Evolutionary conservation across 1,284 basidiomycete genomes (phyloP), one percentile per base, ranked within the genome.

Genomic region (Moesziomyces sp.): DNA sequence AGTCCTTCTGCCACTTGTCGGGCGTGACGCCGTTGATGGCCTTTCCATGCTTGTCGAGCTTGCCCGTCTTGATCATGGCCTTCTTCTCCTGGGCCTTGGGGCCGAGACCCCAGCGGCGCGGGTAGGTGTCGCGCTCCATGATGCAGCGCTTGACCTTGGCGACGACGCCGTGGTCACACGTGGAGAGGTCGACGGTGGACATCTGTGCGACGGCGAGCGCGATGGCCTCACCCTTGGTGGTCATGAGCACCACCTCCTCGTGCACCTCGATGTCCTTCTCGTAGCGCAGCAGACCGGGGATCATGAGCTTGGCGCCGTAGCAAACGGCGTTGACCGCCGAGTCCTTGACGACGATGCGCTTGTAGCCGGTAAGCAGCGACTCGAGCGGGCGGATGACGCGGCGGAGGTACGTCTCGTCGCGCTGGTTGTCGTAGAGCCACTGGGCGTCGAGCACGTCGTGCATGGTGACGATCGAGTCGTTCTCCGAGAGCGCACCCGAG

Each of bases 231-330:
- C 95, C 97, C 88, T 99, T 99, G 49, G 97, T 99, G 58, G 97
- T 99, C 95, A 99, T 99, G 74, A 99, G 87, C 48, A 99, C 96
- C 50, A 99, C 92, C 86, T 99, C 97, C 86, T 99, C 97, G 85
- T 96, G 89, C 53, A 97, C 86, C 80, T 94, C 91, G 76, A 99
- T 99, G 84, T 96, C 95, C 47, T 91, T 90, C 86, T 99, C 95
- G 85, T 98, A 99, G 76, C 97, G 93, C 58, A 99, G 88, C 48
- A 99, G 88, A 86, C 97, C 97, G 69, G 97, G 97, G 79, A 99
- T 95, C 97, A 99, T 99, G 83, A 99, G 91, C 86, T 99, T 98
- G 69, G 97, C 97, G 78, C 97, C 97, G 86, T 99, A 99, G 87
- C 97, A 99, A 65, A 99, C 93, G 64, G 97, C 97, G 83, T 99